These are phyloP conservation scores for Suaeda aralocaspica DNA, from an alignment of 148 eudicot genomes.

Conservation along the genomic window DNA sequence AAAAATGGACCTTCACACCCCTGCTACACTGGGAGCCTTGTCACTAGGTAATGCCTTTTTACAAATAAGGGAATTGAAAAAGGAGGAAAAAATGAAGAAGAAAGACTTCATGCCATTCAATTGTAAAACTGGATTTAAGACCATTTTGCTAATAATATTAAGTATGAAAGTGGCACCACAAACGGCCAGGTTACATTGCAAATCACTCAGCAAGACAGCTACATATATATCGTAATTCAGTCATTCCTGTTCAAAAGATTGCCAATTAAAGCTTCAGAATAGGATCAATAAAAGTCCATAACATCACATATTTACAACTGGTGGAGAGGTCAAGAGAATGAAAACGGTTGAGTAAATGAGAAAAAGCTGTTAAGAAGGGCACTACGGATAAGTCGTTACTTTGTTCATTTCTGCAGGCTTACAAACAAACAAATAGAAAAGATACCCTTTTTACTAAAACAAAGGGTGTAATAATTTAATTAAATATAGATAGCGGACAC, in stretches of 20 bases:
- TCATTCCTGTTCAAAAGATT: not conserved
- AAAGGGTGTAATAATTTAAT: not conserved
- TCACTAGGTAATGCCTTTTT: too few species aligned
- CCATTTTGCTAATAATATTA: not conserved
- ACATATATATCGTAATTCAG: too few species aligned
- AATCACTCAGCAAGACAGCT: not conserved
- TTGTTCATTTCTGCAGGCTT: not conserved
- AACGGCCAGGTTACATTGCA: not conserved
- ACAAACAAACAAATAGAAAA: not conserved
- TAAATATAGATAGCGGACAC: slow-evolving; percentile 29
- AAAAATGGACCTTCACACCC: too few species aligned
- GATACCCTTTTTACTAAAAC: not conserved
- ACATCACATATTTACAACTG: not conserved
- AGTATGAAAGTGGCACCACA: not conserved
- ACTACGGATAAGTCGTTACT: not conserved
- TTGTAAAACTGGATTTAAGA: not conserved
- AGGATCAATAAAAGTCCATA: not conserved
- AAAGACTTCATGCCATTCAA: not conserved
- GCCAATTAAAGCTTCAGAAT: not conserved
- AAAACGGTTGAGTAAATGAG: not conserved
- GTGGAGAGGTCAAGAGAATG: not conserved
- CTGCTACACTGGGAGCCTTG: too few species aligned
- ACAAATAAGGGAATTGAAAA: too few species aligned
- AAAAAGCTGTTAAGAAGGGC: not conserved
- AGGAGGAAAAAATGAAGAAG: not conserved